Evolutionary conservation across 2,329 filamentous ascomycete species (phyloP), one percentile per base, ranked within the genome.

Genomic region (Penicillium sp.): DNA sequence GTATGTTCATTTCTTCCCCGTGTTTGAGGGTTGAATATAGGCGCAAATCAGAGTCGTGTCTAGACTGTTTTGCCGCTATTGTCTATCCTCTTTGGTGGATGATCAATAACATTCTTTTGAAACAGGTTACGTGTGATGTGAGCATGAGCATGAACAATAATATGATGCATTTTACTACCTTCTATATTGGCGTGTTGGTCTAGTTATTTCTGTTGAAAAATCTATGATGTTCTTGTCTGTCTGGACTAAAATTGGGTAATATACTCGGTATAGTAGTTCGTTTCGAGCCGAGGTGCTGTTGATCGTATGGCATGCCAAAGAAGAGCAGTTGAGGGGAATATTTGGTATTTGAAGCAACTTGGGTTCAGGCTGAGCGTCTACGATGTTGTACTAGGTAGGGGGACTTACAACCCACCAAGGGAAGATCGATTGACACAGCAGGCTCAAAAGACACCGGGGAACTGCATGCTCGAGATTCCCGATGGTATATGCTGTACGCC

Each of bases 51-150:
- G 31, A 21, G 23, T 12, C 12, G 6, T 31, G 0, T 52, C 6
- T 6, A 19, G 38, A 23, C 38, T 52, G 4, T 17, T 19, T 23
- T 33, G 38, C 6, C 6, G 10, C 39, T 21, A 15, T 27, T 41
- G 15, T 43, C 47, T 47, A 2, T 47, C 4, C 9, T 44, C 25
- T 23, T 27, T 17, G 5, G 36, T 23, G 17, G 13, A 42, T 17
- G 19, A 6, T 12, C 29, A 54, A 54, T 67, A 59, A 67, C 59
- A 10, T 53, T 25, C 23, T 12, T 49, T 25, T 35, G 6, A 4
- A 33, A 25, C 52, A 74, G 71, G 71, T 68, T 74, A 74, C 55
- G 71, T 74, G 61, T 74, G 72, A 74, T 71, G 61, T 61, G 64
- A 68, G 61, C 58, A 72, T 70, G 66, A 71, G 66, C 56, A 72